Conservation (phyloP, 2,329 filamentous ascomycete genomes). For the Ascochyta koolunga region DNA sequence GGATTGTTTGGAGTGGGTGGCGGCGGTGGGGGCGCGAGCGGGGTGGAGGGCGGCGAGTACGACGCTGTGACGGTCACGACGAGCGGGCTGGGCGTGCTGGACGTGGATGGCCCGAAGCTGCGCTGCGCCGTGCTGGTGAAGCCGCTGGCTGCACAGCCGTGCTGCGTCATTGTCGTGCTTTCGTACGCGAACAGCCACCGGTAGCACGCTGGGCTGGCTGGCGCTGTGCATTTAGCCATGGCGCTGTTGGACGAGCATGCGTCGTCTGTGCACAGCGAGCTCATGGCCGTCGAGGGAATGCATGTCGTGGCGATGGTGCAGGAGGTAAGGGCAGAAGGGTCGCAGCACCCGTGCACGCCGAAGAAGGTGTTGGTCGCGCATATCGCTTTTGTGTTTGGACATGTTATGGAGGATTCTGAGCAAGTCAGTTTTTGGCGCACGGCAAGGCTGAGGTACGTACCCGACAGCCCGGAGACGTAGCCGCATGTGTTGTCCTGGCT, state of each 20-base stretch:
- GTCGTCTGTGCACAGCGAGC: conserved; percentile 33
- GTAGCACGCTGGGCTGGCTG: conserved; percentile 33
- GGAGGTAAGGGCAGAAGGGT: conserved; percentile 22
- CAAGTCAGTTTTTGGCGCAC: conserved; percentile 2
- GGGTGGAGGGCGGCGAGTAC: neutral
- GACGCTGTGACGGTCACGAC: conserved; percentile 11
- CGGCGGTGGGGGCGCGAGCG: conserved; percentile 6
- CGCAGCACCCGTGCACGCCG: conserved; percentile 45
- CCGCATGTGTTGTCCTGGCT: conserved; percentile 38
- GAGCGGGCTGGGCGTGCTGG: neutral
- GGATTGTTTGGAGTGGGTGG: conserved; percentile 11
- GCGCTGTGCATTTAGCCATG: conserved; percentile 39
- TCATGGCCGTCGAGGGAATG: conserved; percentile 32
- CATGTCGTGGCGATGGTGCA: conserved; percentile 43
- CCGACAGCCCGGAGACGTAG: conserved; percentile 33
- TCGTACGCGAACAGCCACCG: conserved; percentile 36
- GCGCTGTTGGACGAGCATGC: conserved; percentile 31
- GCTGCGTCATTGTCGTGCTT: conserved; percentile 36
- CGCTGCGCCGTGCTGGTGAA: conserved; percentile 30
- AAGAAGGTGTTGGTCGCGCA: conserved; percentile 44
- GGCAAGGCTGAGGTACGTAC: conserved; percentile 23
- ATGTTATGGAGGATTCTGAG: conserved; percentile 40
- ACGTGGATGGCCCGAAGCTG: conserved; percentile 6
- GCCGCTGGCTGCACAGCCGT: conserved; percentile 33
- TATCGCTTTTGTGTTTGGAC: conserved; percentile 27